Percentiles rank a stretch among this genome's conserved stretches.
phyloP scores from a whole-genome alignment of 495 filamentous ascomycete genomes.

The Penicillium steckii region DNA sequence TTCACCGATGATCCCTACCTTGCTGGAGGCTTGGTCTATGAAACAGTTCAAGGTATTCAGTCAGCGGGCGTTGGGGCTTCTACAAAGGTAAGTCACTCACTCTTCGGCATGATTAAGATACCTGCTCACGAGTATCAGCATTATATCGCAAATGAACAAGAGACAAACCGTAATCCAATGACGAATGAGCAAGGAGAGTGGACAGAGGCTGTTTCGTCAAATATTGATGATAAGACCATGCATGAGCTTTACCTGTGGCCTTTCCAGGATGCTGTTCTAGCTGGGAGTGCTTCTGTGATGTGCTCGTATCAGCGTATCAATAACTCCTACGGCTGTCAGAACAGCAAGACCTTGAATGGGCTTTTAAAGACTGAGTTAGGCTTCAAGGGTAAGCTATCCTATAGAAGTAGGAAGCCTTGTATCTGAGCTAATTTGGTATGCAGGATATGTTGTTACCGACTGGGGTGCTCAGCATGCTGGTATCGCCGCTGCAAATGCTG shows the following conservation, averaged over 20 bases:
- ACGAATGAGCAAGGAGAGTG: slow-evolving; percentile 26
- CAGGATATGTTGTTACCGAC: slow-evolving; percentile 57
- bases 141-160: slow-evolving; percentile 78
- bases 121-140: slow-evolving; percentile 66
- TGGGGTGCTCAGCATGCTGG: slow-evolving; percentile 61
- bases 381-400: slow-evolving; percentile 50
- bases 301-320: slow-evolving; percentile 65
- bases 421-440: no score
- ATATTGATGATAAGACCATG: slow-evolving; percentile 67
- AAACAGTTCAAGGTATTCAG: slow-evolving; percentile 68
- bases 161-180: slow-evolving; percentile 60
- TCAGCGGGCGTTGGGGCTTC: slow-evolving; percentile 68
- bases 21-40: slow-evolving; percentile 55
- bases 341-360: slow-evolving; percentile 54
- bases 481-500: slow-evolving; percentile 50
- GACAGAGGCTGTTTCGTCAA: slow-evolving; percentile 53
- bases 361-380: slow-evolving; percentile 60
- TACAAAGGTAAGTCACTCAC: slow-evolving; percentile 50
- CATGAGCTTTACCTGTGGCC: slow-evolving; percentile 73
- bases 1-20: slow-evolving; percentile 72
- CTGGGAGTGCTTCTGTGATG: slow-evolving; percentile 55
- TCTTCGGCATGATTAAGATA: neutral
- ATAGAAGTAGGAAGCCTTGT: neutral
- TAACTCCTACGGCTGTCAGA: slow-evolving; percentile 66
- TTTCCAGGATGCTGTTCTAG: slow-evolving; percentile 53